Base-by-base conservation (phyloP, 768 basidiomycete species). In the Boletales sp. region DNA sequence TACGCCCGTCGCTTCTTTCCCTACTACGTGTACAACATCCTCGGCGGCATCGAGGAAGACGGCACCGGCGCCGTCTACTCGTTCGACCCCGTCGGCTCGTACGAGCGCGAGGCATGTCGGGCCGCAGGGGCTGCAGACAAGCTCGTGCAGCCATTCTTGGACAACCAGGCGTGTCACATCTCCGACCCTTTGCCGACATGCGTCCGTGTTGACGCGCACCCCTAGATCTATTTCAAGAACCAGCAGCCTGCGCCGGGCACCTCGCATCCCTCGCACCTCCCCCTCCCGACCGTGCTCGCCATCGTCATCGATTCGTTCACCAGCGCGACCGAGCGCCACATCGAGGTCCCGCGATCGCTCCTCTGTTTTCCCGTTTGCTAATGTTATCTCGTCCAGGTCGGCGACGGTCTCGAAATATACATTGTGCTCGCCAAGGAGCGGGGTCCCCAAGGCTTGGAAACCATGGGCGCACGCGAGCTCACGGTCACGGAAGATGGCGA, bases 11-110 rank as follows among this genome's bases (percentile, higher is more conserved):
- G 95, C 46, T 95, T 96, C 77, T 99, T 99, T 83, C 96, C 96
- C 1, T 98, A 89, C 78, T 99, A 95, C 70, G 88, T 95, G 31
- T 94, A 91, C 77, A 94, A 94, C 70, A 93, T 97, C 64, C 83
- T 97, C 32, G 91, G 92, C 45, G 94, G 94, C 39, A 91, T 96
- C 55, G 94, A 97, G 68, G 94, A 94, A 64, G 94, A 96, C 66
- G 94, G 94, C 11, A 83, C 90, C 34, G 96, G 96, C 46, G 92
- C 95, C 10, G 94, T 99, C 30, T 99, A 99, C 77, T 97, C 95
- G n/a, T 99, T 96, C 70, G 96, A 99, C 71, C 96, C 96, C 35
- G 93, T 98, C 31, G 96, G 96, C 25, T 94, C 90, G 42, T 99
- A 99, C 69, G 94, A 98, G 72, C 88, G 96, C 53, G 94, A 96